These are phyloP conservation scores for Ustilago xerochloae DNA, from an alignment of 1,284 basidiomycete genomes.

Conservation along the genomic window DNA sequence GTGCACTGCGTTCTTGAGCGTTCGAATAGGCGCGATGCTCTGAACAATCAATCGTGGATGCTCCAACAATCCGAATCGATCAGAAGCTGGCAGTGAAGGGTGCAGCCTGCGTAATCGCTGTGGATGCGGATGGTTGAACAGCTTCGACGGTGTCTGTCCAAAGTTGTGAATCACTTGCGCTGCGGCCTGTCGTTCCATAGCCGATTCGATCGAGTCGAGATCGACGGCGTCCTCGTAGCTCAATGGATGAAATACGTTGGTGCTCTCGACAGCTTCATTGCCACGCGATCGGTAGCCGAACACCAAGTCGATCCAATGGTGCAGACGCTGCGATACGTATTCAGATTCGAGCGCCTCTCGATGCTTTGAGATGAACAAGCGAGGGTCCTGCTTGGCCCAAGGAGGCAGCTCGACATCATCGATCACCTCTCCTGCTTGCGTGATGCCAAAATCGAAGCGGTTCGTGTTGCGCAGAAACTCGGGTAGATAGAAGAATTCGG, in stretches of 20 bases:
- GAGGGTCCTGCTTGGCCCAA: conserved; percentile 87
- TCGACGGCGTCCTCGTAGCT: conserved; percentile 80
- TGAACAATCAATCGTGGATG: conserved; percentile 71
- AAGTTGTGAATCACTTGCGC: conserved; percentile 96
- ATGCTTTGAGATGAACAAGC: conserved; percentile 84
- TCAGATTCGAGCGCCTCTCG: conserved; percentile 89
- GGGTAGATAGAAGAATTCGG: conserved; percentile 81
- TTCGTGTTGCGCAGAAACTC: conserved; percentile 71
- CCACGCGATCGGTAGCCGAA: conserved; percentile 64
- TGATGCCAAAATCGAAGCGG: conserved; percentile 80
- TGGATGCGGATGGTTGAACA: conserved; percentile 87
- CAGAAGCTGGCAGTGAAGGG: conserved; percentile 14
- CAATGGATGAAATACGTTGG: conserved; percentile 92
- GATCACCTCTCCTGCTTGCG: conserved; percentile 84
- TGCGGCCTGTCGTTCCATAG: conserved; percentile 87
- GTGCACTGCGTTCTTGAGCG: conserved; percentile 69
- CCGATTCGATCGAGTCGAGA: conserved; percentile 79
- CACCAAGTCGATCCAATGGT: conserved; percentile 87
- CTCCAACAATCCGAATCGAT: conserved; percentile 80
- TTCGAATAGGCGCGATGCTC: conserved; percentile 41
- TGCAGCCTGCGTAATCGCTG: conserved; percentile 72
- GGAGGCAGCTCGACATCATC: conserved; percentile 89
- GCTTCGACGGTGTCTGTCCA: conserved; percentile 68
- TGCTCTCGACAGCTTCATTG: conserved; percentile 71
- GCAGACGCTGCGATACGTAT: conserved; percentile 85